phyloP scores from a whole-genome alignment of 371 early-diverging fungal genomes.

The Saksenaea oblongispora region DNA sequence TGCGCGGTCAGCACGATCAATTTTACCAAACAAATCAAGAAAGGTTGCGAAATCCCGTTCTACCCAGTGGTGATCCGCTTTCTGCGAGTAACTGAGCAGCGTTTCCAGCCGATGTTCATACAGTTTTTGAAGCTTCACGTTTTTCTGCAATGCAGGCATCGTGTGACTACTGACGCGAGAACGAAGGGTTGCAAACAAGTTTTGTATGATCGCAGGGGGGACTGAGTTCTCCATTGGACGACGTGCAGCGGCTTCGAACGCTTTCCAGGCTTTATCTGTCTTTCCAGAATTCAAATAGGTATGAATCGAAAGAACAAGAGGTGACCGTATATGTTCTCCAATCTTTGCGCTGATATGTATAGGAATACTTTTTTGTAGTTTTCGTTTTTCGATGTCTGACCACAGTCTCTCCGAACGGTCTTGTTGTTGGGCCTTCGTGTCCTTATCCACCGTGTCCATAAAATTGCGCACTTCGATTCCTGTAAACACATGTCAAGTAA shows the following conservation, averaged over 20 bases:
- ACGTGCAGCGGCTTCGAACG: constrained; percentile 24
- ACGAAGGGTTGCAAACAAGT: constrained; percentile 21
- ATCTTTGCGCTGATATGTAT: constrained; percentile 22
- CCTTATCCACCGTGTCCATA: not conserved
- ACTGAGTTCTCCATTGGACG: not conserved
- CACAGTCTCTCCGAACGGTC: constrained; percentile 7
- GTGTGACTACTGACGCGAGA: constrained; percentile 14
- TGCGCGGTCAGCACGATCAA: constrained; percentile 27
- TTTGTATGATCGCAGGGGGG: constrained; percentile 11
- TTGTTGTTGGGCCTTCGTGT: not conserved
- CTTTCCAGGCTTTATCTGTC: constrained; percentile 26
- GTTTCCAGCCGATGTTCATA: constrained; percentile 25
- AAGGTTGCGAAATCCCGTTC: constrained; percentile 22
- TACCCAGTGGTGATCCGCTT: constrained; percentile 14
- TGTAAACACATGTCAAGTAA: not conserved
- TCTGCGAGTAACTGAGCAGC: constrained; percentile 17
- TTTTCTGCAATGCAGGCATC: constrained; percentile 10
- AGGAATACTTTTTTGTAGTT: constrained; percentile 24
- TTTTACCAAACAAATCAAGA: constrained; percentile 29
- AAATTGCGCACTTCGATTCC: not conserved
- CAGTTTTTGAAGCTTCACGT: constrained; percentile 14
- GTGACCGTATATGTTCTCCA: constrained; percentile 23
- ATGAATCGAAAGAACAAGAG: constrained; percentile 27
- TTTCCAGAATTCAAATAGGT: constrained; percentile 18
- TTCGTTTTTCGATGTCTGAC: constrained; percentile 12